Base-by-base conservation (phyloP, 257 asterid species). In the Asclepias syriaca region DNA sequence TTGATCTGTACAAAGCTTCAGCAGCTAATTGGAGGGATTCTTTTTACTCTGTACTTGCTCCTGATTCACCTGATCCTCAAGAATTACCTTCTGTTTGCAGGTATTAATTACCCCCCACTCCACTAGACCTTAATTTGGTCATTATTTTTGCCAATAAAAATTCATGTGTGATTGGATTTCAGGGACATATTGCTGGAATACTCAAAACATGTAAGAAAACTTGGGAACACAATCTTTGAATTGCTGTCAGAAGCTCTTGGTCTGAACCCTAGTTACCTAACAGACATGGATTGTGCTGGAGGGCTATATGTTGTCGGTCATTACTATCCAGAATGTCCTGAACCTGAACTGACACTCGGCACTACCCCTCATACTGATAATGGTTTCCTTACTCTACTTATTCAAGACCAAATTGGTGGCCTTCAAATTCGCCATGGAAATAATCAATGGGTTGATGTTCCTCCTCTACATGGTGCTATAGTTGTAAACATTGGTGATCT, bases 21-120 rank as follows among this genome's bases (percentile, higher is more conserved):
- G 76, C 85, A 27, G 90, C 94, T 16, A 83, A 74, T 32, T 87
- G 96, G 96, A 86, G 89, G 77, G 94, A 89, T 73, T 80, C 91
- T 13, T 34, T 87, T 16, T 61, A 82, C 11, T 54, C 72, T 55
- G 18, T 68, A 32, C 6, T 84, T 3, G 84, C 78, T 50, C 76
- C 89, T 1, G 46, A 77, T 12, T 75, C 68, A 1, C 67, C 76
- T 19, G 51, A 13, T 39, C 49, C 50, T 18, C 37, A 80, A 15
- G 87, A 84, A 21, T 74, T 89, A 69, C 93, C 96, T 12, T 56
- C 24, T 19, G 68, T 77, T 11, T 82, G 82, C 89, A 84, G 96
- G 94, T 83, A 57, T 24, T 24, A 24, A 24, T 24, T 24, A 24
- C 27, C 27, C 27, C 27, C 27, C 27, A 24, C 27, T 0, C 27